These are phyloP conservation scores for Grosmannia huntii DNA, from an alignment of 2,329 filamentous ascomycete species.

Conservation along the genomic window DNA sequence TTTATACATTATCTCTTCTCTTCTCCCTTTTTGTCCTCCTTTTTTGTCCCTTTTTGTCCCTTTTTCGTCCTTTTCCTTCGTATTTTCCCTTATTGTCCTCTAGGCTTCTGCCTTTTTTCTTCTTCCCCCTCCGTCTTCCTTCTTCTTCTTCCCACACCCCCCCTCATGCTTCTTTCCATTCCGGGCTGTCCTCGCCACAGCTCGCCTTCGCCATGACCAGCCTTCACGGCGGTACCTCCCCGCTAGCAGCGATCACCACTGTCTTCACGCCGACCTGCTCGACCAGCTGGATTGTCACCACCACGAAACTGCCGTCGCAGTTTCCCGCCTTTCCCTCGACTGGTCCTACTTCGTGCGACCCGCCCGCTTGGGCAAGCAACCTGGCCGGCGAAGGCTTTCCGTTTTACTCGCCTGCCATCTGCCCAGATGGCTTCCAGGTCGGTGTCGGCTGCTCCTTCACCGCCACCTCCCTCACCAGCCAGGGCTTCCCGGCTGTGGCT, in stretches of 20 bases:
- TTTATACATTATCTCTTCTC: not conserved
- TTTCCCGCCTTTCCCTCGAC: conserved; percentile 20
- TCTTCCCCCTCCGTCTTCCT: too few species aligned
- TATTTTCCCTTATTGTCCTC: not conserved
- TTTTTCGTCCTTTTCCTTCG: not conserved
- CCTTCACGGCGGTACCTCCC: conserved; percentile 16
- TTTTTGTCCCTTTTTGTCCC: not conserved
- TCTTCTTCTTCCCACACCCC: too few species aligned
- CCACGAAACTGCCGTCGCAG: conserved; percentile 25
- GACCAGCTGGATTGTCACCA: conserved; percentile 27
- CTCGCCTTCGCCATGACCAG: conserved; percentile 9
- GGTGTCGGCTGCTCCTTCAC: conserved; percentile 17
- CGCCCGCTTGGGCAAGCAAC: conserved; percentile 23
- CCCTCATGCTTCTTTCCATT: not conserved
- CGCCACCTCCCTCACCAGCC: conserved; percentile 3
- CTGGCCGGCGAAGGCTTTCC: conserved; percentile 22
- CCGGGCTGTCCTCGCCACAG: not conserved
- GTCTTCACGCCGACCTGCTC: conserved; percentile 27
- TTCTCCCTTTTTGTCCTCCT: not conserved
- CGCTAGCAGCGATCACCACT: conserved; percentile 26
- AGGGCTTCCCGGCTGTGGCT: conserved; percentile 10
- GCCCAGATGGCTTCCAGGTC: conserved; percentile 23
- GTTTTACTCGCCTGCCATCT: conserved; percentile 28
- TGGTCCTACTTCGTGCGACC: conserved; percentile 18
- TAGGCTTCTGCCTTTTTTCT: not conserved